Evolutionary conservation across 139 green algal species (phyloP), one percentile per base, ranked within the genome.

Genomic region (Asterochloris erici): DNA sequence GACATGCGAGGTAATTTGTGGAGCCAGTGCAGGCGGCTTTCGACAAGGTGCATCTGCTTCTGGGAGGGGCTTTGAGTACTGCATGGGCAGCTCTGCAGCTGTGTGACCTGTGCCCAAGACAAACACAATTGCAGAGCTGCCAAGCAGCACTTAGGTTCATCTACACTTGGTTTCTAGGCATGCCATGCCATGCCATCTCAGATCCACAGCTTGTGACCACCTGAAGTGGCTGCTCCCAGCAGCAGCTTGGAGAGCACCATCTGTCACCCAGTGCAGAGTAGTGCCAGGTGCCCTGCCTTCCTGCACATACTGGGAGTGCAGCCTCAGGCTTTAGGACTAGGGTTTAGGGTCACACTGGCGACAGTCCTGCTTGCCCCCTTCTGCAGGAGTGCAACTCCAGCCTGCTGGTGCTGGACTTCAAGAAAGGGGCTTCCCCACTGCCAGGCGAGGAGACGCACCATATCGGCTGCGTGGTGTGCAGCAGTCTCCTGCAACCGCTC

Each of bases 391-490:
- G 91, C 77, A 83, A 78, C 13, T 85, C 82, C 0, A 77, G 78
- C 15, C 79, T 93, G 74, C 68, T 94, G 73, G 79, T 85, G 21
- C 81, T 94, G 60, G 87, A 94, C 73, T 94, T 84, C 82, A 90
- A 88, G 62, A 94, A 94, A 76, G 86, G 88, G n/a, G 60, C 71
- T 28, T 81, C 87, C 19, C 84, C 87, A 15, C 68, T 87, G 60
- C 16, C 74, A 78, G 79, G 78, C 0, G 83, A 69, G 10, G 66
- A 29, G 23, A 88, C 85, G n/a, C 71, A 79, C 68, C 82, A 81
- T 73, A 82, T 75, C 24, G 88, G 79, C 19, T 97, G 94, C 77
- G 70, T 95, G 1, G 81, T 91, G 60, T 97, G 93, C 73, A 90
- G 96, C 78, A 90, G 95, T 26, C 26, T 90, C 38, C 77, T 97